Percentiles rank a stretch among this genome's conserved stretches.
These are phyloP conservation scores for Boletus patriciae DNA, from an alignment of 768 basidiomycete genomes.

Conservation along the genomic window DNA sequence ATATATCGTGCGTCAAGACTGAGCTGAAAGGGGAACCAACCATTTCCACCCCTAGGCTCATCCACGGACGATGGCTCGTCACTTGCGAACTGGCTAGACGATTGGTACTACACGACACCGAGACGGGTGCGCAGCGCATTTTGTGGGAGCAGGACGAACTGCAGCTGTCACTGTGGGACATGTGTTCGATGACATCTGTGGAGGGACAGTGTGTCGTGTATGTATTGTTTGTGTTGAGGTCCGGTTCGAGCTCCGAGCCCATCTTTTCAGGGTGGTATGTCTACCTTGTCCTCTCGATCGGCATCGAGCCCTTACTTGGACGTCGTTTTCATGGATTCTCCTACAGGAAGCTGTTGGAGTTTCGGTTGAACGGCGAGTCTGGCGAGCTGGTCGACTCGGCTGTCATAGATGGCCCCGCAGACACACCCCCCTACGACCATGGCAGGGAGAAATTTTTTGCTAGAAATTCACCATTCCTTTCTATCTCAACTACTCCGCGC, in stretches of 20 bases:
- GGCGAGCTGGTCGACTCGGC: neutral
- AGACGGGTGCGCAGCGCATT: neutral
- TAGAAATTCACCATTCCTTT: neutral
- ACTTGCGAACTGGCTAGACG: neutral
- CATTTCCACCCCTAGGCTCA: neutral
- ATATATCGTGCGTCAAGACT: neutral
- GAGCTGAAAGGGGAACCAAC: neutral
- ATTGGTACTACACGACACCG: neutral
- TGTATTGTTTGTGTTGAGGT: neutral
- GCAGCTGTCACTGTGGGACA: neutral
- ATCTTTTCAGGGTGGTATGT: conserved; percentile 1
- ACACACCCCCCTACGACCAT: accelerated
- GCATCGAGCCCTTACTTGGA: neutral
- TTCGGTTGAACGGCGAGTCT: neutral
- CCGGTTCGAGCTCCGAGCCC: too few species aligned
- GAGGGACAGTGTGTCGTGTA: neutral
- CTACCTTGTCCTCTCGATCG: neutral
- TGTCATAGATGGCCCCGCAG: neutral
- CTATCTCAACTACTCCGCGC: neutral
- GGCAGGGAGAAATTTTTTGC: accelerated
- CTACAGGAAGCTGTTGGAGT: neutral
- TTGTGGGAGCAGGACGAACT: neutral
- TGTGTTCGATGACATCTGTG: neutral
- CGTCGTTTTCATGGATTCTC: neutral
- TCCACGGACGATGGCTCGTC: conserved; percentile 9